Base-by-base conservation (phyloP, 1,284 basidiomycete genomes). In the Cryptococcus sp. region DNA sequence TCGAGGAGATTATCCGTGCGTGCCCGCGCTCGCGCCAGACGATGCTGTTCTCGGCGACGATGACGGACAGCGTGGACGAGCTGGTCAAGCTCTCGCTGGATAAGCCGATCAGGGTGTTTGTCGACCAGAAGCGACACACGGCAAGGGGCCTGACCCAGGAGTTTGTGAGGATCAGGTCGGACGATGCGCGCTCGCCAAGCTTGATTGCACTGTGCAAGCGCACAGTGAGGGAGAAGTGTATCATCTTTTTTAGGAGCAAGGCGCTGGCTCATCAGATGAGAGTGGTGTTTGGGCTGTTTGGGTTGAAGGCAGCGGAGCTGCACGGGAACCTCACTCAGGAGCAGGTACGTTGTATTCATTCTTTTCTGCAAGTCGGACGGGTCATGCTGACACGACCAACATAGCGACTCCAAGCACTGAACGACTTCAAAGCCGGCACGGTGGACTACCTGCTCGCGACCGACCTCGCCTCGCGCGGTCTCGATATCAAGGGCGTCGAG, bases 11-110 rank as follows among this genome's bases (percentile, higher is more conserved):
- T 66, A 86, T 98, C 75, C 87, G 86, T 63, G 84, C 88, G 39
- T 95, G 93, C 70, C 94, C 95, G 1, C 79, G 81, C 15, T 88
- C 88, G 15, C 85, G 95, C 40, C 95, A 98, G 76, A 97, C 95
- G 3, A 96, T 98, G 92, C 82, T 98, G 24, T 98, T 98, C 78
- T 96, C 92, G 0, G 95, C 95, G 1, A 98, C 95, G 1, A 97
- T 98, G 88, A 96, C 92, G 1, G 95, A 98, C 77, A 88, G 88
- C 1, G 89, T 98, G 8, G 92, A 97, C 69, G 88, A 93, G 71
- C 84, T 98, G 44, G 89, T 97, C 55, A 85, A 86, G 68, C 88
- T 98, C 82, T 91, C 89, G 16, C 80, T 98, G 48, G 87, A 91
- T 71, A 90, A 87, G 72, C 95, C 95, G 3, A 90, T 95, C 23